These are phyloP conservation scores for Meripilus lineatus DNA, from an alignment of 1,284 basidiomycete genomes.

Conservation along the genomic window DNA sequence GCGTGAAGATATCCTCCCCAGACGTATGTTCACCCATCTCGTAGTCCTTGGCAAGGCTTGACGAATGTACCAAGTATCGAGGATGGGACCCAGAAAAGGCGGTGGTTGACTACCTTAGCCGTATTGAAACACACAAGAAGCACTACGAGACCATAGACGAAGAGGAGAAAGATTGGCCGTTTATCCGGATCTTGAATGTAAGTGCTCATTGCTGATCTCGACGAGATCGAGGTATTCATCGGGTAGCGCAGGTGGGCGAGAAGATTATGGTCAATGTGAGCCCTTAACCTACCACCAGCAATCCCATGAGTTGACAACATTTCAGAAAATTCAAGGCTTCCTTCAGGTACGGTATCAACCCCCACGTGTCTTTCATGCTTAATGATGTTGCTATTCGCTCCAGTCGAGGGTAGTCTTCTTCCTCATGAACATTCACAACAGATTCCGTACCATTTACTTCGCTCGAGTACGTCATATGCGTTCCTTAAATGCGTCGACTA, in stretches of 20 bases:
- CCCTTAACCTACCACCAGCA: neutral
- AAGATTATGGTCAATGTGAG: constrained; percentile 88
- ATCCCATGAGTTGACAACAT: constrained; percentile 1
- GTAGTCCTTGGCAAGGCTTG: constrained; percentile 7
- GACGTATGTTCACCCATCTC: constrained; percentile 56
- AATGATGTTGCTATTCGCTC: constrained; percentile 1
- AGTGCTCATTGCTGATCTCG: constrained; percentile 13
- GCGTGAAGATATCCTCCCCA: constrained; percentile 96
- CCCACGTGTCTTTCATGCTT: neutral
- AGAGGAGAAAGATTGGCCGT: constrained; percentile 85
- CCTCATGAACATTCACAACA: constrained; percentile 97
- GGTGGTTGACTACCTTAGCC: constrained; percentile 84
- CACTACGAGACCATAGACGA: constrained; percentile 89
- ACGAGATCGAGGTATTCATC: neutral
- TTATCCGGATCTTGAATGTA: constrained; percentile 94
- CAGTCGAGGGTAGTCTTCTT: constrained; percentile 94
- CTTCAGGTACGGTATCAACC: constrained; percentile 48
- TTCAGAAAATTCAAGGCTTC: constrained; percentile 83
- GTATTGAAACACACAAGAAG: constrained; percentile 87
- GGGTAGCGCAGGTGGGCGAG: constrained; percentile 74
- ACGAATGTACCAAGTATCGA: constrained; percentile 59
- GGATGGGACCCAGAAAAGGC: constrained; percentile 92
- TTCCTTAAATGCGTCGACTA: neutral
- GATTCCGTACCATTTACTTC: constrained; percentile 88
- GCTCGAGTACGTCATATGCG: constrained; percentile 60